Evolutionary conservation across 371 early-diverging fungal genomes (phyloP).

Genomic region (Apophysomyces sp.): DNA sequence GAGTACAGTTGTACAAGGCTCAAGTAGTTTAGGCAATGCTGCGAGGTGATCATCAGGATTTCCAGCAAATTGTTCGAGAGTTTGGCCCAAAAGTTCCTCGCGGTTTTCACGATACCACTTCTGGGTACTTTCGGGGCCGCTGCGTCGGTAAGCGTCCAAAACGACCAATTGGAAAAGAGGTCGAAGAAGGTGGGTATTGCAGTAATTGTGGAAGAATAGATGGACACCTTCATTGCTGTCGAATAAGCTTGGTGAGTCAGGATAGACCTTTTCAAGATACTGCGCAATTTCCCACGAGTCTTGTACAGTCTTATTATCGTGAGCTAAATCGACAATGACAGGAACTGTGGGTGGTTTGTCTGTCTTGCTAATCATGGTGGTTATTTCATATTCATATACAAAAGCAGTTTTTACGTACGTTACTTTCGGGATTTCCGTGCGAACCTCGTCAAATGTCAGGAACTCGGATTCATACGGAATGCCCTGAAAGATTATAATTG

Average conservation of each 20-base stretch:
- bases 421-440: conserved; percentile 4
- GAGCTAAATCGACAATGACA: conserved; percentile 8
- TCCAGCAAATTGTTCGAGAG: conserved; percentile 13
- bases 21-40: neutral
- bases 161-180: conserved; percentile 10
- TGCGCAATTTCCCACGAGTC: conserved; percentile 21
- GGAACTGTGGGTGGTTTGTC: conserved; percentile 14
- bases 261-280: conserved; percentile 21
- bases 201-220: conserved; percentile 15
- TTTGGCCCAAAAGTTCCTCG: conserved; percentile 5
- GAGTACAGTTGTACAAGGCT: neutral
- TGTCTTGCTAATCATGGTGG: conserved; percentile 13
- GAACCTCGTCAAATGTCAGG: conserved; percentile 5
- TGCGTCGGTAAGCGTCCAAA: neutral
- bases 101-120: conserved; percentile 5
- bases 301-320: conserved; percentile 14
- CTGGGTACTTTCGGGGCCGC: neutral
- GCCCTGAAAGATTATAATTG: conserved; percentile 1
- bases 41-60: neutral
- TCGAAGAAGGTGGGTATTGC: neutral
- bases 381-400: too few relatives aligned
- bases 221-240: conserved; percentile 8
- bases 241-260: conserved; percentile 3
- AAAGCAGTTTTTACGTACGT: conserved; percentile 9
- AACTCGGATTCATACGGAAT: conserved; percentile 15